Evolutionary conservation across 768 basidiomycete genomes (phyloP).

Genomic region (Boletellus ananas): DNA sequence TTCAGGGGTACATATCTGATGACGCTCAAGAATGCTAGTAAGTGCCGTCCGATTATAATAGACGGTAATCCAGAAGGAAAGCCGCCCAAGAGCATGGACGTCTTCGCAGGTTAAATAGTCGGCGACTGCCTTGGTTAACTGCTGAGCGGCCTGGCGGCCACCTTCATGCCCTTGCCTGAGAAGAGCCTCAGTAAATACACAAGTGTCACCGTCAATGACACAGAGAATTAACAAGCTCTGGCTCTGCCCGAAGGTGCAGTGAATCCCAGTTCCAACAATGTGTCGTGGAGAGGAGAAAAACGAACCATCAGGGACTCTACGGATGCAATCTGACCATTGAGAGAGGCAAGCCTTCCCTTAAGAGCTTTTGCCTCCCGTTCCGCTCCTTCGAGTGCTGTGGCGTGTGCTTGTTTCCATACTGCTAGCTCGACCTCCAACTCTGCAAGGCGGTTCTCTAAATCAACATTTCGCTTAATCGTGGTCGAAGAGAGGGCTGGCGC

Average conservation of each 20-base stretch:
- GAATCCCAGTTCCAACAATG: neutral
- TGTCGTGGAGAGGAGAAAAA: neutral
- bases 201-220: conserved; percentile 69
- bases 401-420: conserved; percentile 70
- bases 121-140: conserved; percentile 64
- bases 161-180: conserved; percentile 63
- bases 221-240: conserved; percentile 70
- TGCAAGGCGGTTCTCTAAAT: conserved; percentile 59
- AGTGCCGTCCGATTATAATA: conserved; percentile 64
- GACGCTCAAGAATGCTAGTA: conserved; percentile 45
- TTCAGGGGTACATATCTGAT: conserved; percentile 56
- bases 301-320: conserved; percentile 49
- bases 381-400: conserved; percentile 55
- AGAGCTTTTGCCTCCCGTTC: conserved; percentile 63
- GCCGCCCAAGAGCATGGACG: conserved; percentile 54
- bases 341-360: conserved; percentile 61
- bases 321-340: conserved; percentile 61
- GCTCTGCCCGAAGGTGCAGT: conserved; percentile 36
- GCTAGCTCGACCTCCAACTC: conserved; percentile 67
- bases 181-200: conserved; percentile 58
- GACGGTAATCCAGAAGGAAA: conserved; percentile 74
- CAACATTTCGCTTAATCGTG: conserved; percentile 60
- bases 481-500: conserved; percentile 55
- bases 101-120: conserved; percentile 63
- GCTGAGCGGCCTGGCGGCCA: conserved; percentile 56